These are phyloP conservation scores for Podospora pseudocomata DNA, from an alignment of 495 filamentous ascomycete genomes.

Conservation along the genomic window DNA sequence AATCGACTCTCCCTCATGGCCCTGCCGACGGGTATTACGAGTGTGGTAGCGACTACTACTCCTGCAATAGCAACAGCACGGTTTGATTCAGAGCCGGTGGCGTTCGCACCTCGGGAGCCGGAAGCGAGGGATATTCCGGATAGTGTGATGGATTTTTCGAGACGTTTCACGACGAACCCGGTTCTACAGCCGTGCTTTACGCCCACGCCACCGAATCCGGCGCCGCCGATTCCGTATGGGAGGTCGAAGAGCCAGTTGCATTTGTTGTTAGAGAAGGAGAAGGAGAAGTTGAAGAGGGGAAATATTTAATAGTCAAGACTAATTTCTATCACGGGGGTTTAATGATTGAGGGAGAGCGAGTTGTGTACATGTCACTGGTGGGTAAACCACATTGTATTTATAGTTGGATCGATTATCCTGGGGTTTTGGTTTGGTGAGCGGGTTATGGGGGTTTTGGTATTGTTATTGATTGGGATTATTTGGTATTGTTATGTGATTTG, in stretches of 20 bases:
- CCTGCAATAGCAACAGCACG: neutral
- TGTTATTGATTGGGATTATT: neutral
- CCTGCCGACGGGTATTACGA: neutral
- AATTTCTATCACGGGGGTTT: neutral
- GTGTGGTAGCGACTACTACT: neutral
- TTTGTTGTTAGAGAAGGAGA: conserved; percentile 45
- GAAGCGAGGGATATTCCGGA: conserved; percentile 28
- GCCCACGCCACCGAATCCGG: conserved; percentile 37
- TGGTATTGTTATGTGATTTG: no score
- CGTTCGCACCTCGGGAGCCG: neutral
- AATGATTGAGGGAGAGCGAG: neutral
- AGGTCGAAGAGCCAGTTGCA: conserved; percentile 51
- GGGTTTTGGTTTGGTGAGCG: no score
- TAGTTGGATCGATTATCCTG: no score
- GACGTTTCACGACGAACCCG: neutral
- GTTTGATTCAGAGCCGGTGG: neutral
- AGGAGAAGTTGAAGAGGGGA: neutral
- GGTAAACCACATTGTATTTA: neutral
- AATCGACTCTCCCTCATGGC: neutral
- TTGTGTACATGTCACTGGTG: neutral
- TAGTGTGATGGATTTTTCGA: conserved; percentile 6
- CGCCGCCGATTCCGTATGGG: conserved; percentile 38
- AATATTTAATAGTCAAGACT: neutral
- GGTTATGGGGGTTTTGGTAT: neutral
- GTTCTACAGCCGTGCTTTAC: conserved; percentile 25